These are phyloP conservation scores for Hirsutella rhossiliensis DNA, from an alignment of 2,329 filamentous ascomycete species.

Conservation along the genomic window DNA sequence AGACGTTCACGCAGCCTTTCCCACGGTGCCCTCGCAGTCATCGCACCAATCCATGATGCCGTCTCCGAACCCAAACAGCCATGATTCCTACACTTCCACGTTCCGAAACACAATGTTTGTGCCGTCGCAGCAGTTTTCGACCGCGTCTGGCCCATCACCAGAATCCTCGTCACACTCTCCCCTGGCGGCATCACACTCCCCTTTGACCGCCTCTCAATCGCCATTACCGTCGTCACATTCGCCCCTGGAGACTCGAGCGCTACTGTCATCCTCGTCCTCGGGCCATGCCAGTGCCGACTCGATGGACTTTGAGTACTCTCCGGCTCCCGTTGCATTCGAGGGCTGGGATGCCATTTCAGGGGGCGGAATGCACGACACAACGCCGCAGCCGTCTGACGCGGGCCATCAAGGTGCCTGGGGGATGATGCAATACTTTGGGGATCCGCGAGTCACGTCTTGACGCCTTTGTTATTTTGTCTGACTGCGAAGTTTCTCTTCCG, in stretches of 20 bases:
- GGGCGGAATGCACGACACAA: slow-evolving; percentile 16
- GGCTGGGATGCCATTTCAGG: slow-evolving; percentile 28
- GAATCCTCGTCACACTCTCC: slow-evolving; percentile 20
- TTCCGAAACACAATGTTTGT: slow-evolving; percentile 22
- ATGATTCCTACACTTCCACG: slow-evolving; percentile 14
- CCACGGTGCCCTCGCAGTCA: slow-evolving; percentile 19
- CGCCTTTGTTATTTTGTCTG: neutral
- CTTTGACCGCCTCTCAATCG: slow-evolving; percentile 13
- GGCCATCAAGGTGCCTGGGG: slow-evolving; percentile 14
- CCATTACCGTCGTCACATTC: slow-evolving; percentile 14
- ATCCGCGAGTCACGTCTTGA: slow-evolving; percentile 18
- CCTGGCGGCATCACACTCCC: slow-evolving; percentile 16
- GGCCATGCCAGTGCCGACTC: slow-evolving; percentile 12
- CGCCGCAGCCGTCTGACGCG: slow-evolving; percentile 12
- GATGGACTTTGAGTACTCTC: slow-evolving; percentile 31
- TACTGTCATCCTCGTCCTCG: slow-evolving; percentile 17
- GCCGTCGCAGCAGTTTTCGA: slow-evolving; percentile 17
- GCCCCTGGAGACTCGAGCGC: slow-evolving; percentile 22
- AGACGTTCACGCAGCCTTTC: slow-evolving; percentile 17
- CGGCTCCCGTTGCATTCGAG: slow-evolving; percentile 24
- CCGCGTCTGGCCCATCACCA: slow-evolving; percentile 16
- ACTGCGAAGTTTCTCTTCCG: neutral
- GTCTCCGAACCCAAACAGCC: slow-evolving; percentile 9
- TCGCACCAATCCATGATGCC: slow-evolving; percentile 13
- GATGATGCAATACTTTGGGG: slow-evolving; percentile 22